Evolutionary conservation across 2,329 filamentous ascomycete species (phyloP), one percentile per base, ranked within the genome.

Genomic region (Aspergillus amoenus): DNA sequence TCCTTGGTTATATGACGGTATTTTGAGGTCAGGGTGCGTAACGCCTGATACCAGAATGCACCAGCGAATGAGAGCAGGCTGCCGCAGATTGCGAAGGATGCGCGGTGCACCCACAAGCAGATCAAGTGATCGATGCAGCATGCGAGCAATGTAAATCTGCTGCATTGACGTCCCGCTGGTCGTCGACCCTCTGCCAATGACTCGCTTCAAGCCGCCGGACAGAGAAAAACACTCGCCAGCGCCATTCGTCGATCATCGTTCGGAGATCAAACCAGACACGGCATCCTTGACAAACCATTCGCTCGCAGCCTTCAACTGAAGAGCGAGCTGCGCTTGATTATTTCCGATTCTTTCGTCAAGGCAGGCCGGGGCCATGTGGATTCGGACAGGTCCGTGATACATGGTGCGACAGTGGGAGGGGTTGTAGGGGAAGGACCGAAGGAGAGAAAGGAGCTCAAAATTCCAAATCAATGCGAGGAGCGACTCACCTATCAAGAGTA

Each of bases 401-500:
- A 39, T 49, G 24, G 48, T 49, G 52, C 45, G 15, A 37, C 32
- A 22, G 18, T 47, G n/a, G 3, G 9, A 24, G n/a, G 32, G 9
- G 37, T 18, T 18, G 43, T 30, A 43, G 49, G 27, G 42, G 21
- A 39, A 18, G 18, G 18, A 18, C 2, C 18, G 2, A 18, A 18
- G 45, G 52, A 34, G 46, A 42, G 34, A 47, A 60, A 52, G 44
- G 30, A 37, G 45, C 57, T 48, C 47, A 48, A 24, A 52, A 61
- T 43, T 55, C 41, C 63, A 63, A 56, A 52, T 50, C 37, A 55
- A 21, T 7, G 30, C 17, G 62, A 40, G 27, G 39, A 47, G 41
- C 49, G 66, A 82, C 91, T 88, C 86, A 97, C 93, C 91, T 95
- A 80, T 97, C 93, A 76, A 97, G 79, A 73, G 87, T 82, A 62